Percentiles rank a stretch among this genome's conserved stretches.
phyloP scores from a whole-genome alignment of 1,139 yeast genomes.

The Blastobotrys illinoisensis region DNA sequence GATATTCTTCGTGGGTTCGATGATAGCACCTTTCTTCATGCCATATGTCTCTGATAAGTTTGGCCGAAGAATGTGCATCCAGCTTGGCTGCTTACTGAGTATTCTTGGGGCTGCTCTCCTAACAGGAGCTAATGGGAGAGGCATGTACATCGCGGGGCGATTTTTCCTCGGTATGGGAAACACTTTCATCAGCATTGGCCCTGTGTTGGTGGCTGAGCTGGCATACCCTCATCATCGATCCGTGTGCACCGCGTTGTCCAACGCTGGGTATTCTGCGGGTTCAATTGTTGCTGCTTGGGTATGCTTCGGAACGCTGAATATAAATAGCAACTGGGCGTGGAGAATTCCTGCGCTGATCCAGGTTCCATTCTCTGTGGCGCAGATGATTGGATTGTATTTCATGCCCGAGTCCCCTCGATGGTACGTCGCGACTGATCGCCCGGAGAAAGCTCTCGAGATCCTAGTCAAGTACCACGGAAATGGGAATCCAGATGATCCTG shows the following conservation, averaged over 20 bases:
- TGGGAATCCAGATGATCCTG: conserved; percentile 20
- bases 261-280: background rate
- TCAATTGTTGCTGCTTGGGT: conserved; percentile 4
- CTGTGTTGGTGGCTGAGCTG: conserved; percentile 5
- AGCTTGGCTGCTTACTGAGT: background rate
- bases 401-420: conserved; percentile 53
- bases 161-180: conserved; percentile 3
- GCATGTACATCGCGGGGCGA: conserved; percentile 1
- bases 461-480: conserved; percentile 31
- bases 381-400: conserved; percentile 13
- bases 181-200: conserved; percentile 1
- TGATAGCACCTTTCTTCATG: background rate
- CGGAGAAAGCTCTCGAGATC: conserved; percentile 46
- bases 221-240: conserved; percentile 3
- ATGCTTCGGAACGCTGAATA: conserved; percentile 2
- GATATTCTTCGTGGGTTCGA: background rate
- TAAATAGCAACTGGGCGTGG: conserved; percentile 6
- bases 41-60: conserved; percentile 1
- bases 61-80: conserved; percentile 1
- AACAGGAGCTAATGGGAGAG: background rate
- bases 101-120: conserved; percentile 1
- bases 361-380: conserved; percentile 6
- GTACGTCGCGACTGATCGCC: conserved; percentile 42
- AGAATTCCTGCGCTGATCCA: conserved; percentile 7
- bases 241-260: background rate